Evolutionary conservation across 208 protist species (phyloP), one percentile per base, ranked within the genome.

Genomic region (Acanthamoeba lenticulata): DNA sequence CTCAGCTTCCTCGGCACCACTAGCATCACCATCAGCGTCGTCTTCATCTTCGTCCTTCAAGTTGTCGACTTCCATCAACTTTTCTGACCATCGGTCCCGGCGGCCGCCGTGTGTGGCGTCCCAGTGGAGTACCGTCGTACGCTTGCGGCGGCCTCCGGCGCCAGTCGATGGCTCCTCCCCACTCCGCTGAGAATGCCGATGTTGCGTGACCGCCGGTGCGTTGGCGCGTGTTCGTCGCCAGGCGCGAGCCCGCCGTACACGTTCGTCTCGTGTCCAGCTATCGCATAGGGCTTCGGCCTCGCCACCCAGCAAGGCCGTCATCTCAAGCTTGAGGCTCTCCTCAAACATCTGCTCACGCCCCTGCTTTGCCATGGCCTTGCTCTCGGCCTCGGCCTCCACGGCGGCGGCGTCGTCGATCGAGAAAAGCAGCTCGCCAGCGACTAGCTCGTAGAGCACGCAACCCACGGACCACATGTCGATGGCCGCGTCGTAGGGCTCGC

Each of bases 401-500:
- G 21, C 47, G 11, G 15, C 40, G 36, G 34, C 15, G 34, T 44
- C 38, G 74, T 85, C 38, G 77, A 86, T 36, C 40, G 77, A n/a
- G 34, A 57, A 86, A 42, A 86, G 77, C 44, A 86, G 42, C n/a
- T 32, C 7, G 42, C 40, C 44, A 0, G 47, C 34, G 24, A 29
- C 47, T 2, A 86, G 44, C 21, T 86, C 44, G 42, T n/a, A 86
- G 44, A 86, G 47, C 27, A 86, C 47, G 34, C 77, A 86, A 17
- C 77, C 77, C 27, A 86, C 44, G 21, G 77, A 86, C 77, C 77
- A 86, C 77, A 86, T 86, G 42, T 86, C 77, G 47, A 86, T 86
- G 9, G 77, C 77, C 44, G 77, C 32, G 44, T 57, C 77, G 21
- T 60, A 86, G 9, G 77, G 77, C n/a, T 86, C 40, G 27, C 77